phyloP scores from a whole-genome alignment of 2,329 filamentous ascomycete species.

The Trichophyton verrucosum region DNA sequence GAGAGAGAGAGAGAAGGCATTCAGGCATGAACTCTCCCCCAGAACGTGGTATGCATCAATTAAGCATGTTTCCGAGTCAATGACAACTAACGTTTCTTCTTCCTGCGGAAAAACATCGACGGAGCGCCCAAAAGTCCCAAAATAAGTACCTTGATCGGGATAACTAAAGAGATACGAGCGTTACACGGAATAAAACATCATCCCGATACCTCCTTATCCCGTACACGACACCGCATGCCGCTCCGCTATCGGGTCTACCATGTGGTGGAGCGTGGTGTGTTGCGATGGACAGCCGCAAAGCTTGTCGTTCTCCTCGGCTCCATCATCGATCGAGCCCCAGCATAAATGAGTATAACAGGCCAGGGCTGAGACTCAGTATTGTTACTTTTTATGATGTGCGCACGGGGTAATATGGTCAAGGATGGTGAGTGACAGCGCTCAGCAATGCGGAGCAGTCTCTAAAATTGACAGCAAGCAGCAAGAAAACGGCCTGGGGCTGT shows the following conservation, averaged over 20 bases:
- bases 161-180: neutral
- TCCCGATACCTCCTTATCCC: neutral
- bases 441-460: too few relatives aligned
- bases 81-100: neutral
- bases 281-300: neutral
- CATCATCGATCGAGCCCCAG: neutral
- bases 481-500: neutral
- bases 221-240: neutral
- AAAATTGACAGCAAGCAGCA: too few relatives aligned
- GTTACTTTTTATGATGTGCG: neutral
- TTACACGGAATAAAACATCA: neutral
- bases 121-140: too few relatives aligned
- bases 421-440: too few relatives aligned
- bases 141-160: neutral
- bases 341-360: neutral
- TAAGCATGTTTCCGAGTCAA: too few relatives aligned
- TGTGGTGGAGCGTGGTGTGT: neutral
- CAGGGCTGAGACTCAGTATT: neutral
- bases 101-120: neutral
- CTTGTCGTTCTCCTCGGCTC: neutral
- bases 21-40: too few relatives aligned
- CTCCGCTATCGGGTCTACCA: neutral
- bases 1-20: neutral
- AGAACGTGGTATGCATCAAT: too few relatives aligned
- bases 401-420: neutral